phyloP scores from a whole-genome alignment of 176 grass and related monocot species.

The Lolium multiflorum region DNA sequence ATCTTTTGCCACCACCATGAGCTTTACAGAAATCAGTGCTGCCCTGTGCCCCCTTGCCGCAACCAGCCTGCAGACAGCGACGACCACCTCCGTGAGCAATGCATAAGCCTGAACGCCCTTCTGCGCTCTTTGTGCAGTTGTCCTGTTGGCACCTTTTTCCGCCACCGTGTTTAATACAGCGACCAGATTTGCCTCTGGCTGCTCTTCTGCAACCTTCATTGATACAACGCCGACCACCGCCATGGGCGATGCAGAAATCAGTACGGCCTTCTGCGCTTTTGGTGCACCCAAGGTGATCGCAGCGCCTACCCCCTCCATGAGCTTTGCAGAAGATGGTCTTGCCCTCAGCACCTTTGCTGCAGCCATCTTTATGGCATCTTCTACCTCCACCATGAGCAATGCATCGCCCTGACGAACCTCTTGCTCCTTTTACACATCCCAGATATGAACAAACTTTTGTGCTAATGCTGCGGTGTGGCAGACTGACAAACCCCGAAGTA shows the following conservation, averaged over 20 bases:
- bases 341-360: constrained; percentile 82
- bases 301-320: constrained; percentile 77
- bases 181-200: constrained; percentile 69
- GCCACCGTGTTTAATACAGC: constrained; percentile 76
- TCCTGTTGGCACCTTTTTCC: constrained; percentile 72
- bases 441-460: constrained; percentile 65
- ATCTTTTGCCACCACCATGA: constrained; percentile 83
- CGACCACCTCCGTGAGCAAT: constrained; percentile 78
- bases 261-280: constrained; percentile 86
- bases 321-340: constrained; percentile 87
- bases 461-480: constrained; percentile 47
- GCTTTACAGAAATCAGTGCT: constrained; percentile 78
- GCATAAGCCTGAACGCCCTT: constrained; percentile 77
- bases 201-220: constrained; percentile 58
- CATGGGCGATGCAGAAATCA: constrained; percentile 77
- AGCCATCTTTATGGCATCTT: constrained; percentile 74
- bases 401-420: constrained; percentile 85
- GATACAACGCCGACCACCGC: constrained; percentile 69
- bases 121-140: constrained; percentile 66
- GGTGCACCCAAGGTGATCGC: constrained; percentile 69
- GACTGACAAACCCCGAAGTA: constrained; percentile 49
- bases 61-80: constrained; percentile 61
- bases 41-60: constrained; percentile 80
- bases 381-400: constrained; percentile 84
- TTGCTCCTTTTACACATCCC: constrained; percentile 81